A percentile compares a stretch with the other conserved stretches of the same genome.
These are phyloP conservation scores for Aureobasidium melanogenum DNA, from an alignment of 2,329 filamentous ascomycete genomes.

Conservation along the genomic window DNA sequence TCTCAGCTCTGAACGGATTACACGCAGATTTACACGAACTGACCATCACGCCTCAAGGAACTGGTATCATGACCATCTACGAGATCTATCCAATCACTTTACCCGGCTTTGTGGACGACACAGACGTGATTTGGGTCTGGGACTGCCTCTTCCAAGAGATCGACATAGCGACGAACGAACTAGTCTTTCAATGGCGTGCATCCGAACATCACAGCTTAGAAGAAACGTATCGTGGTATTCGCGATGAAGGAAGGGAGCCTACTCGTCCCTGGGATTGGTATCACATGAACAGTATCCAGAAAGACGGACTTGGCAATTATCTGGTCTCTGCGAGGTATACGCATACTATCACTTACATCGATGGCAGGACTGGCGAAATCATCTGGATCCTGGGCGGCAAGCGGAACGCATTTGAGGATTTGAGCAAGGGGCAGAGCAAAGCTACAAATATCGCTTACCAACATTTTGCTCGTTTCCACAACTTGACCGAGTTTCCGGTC, in stretches of 20 bases:
- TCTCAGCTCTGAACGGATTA: slow-evolving; percentile 26
- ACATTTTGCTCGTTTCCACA: slow-evolving; percentile 39
- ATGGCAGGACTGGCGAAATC: slow-evolving; percentile 37
- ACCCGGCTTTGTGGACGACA: not conserved
- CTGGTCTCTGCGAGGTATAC: slow-evolving; percentile 45
- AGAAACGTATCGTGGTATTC: slow-evolving; percentile 7
- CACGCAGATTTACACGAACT: slow-evolving; percentile 37
- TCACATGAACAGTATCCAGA: slow-evolving; percentile 49
- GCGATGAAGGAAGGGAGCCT: slow-evolving; percentile 32
- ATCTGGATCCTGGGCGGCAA: slow-evolving; percentile 41
- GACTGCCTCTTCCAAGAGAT: slow-evolving; percentile 38
- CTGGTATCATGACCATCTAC: slow-evolving; percentile 37
- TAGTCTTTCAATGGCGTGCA: slow-evolving; percentile 34
- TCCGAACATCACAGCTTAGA: slow-evolving; percentile 24
- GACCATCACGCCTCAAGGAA: slow-evolving; percentile 32
- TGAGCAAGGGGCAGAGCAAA: not conserved
- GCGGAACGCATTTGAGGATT: slow-evolving; percentile 20
- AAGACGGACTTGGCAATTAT: slow-evolving; percentile 43
- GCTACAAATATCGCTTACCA: slow-evolving; percentile 36
- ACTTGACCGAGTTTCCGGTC: slow-evolving; percentile 34
- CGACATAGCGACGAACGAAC: slow-evolving; percentile 29
- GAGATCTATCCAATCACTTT: slow-evolving; percentile 28
- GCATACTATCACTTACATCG: slow-evolving; percentile 41
- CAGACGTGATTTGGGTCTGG: slow-evolving; percentile 16
- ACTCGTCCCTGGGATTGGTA: slow-evolving; percentile 39